Base-by-base conservation (phyloP, 257 asterid genomes). In the Gynochthodes officinalis region DNA sequence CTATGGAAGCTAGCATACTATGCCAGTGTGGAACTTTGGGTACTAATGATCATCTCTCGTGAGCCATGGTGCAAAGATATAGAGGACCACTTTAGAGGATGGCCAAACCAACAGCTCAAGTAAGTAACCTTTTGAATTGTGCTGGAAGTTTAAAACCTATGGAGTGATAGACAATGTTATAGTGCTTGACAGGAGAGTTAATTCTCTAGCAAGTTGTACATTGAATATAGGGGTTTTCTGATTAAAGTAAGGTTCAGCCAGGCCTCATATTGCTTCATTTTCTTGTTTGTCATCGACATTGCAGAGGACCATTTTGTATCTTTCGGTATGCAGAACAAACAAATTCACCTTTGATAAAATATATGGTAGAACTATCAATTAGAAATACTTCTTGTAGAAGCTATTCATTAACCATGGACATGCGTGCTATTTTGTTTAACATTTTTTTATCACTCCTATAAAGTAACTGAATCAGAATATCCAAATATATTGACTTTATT, bases 1-100 rank as follows among this genome's bases (percentile, higher is more conserved):
- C 80, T 95, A 97, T 95, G 99, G 99, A 95, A 95, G 78, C 79
- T 92, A 48, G 78, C 90, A 19, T 92, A 92, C 84, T 95, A 92
- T 83, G 92, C 86, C 61, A 75, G 86, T 64, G 77, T 84, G 72
- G 98, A 95, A 81, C 80, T 71, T 71, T 92, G 84, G 57, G 82
- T 87, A 66, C 69, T 93, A 81, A 85, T 78, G 65, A 64, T 78
- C 71, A 78, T 74, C 69, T 84, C 84, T 74, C 67, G 76, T 65
- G 92, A 86, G 77, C 89, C 98, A 64, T 92, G 98, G 98, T 89
- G 87, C 85, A 75, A 64, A 71, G 86, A 90, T 82, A 65, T 82
- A 53, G 85, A 79, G 73, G 84, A 73, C 33, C 85, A 83, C 79
- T 92, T 90, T 76, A 76, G 83, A 42, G 98, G 96, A 76, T 95